Conservation (phyloP, 305 asterid genomes). For the Andrographis paniculata region DNA sequence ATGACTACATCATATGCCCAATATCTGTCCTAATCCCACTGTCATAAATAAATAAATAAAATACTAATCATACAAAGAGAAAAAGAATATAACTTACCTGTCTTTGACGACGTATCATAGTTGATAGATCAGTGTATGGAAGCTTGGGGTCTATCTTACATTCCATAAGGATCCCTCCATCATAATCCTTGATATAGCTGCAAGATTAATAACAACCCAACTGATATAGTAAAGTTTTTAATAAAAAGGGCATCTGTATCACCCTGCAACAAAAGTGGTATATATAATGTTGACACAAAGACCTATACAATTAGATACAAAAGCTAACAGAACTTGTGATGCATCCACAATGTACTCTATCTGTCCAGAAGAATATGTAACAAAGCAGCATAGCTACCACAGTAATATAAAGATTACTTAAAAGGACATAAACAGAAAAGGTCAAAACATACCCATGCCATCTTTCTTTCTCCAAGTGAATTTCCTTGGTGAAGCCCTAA, state of each 20-base stretch:
- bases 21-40: no score
- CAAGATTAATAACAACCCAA: slow-evolving; percentile 10
- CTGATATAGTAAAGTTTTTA: background rate
- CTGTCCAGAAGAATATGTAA: slow-evolving; percentile 1
- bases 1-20: no score
- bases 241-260: background rate
- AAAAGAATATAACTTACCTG: slow-evolving; percentile 41
- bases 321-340: slow-evolving; percentile 13
- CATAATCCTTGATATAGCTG: slow-evolving; percentile 93
- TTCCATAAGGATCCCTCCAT: slow-evolving; percentile 97
- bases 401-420: slow-evolving; percentile 14
- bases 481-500: slow-evolving; percentile 97
- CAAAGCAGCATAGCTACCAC: slow-evolving; percentile 13
- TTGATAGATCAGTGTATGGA: slow-evolving; percentile 92
- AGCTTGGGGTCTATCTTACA: slow-evolving; percentile 94
- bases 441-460: slow-evolving; percentile 83
- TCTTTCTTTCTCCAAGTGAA: slow-evolving; percentile 82
- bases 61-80: background rate
- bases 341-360: slow-evolving; percentile 5
- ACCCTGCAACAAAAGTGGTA: background rate
- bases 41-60: no score
- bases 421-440: slow-evolving; percentile 11
- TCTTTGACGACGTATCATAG: slow-evolving; percentile 92
- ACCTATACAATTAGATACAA: slow-evolving; percentile 1
- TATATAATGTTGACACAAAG: background rate